Percentiles rank a stretch among this genome's conserved stretches.
These are phyloP conservation scores for Nannochloris sp. DNA, from an alignment of 139 green algal genomes.

Conservation along the genomic window DNA sequence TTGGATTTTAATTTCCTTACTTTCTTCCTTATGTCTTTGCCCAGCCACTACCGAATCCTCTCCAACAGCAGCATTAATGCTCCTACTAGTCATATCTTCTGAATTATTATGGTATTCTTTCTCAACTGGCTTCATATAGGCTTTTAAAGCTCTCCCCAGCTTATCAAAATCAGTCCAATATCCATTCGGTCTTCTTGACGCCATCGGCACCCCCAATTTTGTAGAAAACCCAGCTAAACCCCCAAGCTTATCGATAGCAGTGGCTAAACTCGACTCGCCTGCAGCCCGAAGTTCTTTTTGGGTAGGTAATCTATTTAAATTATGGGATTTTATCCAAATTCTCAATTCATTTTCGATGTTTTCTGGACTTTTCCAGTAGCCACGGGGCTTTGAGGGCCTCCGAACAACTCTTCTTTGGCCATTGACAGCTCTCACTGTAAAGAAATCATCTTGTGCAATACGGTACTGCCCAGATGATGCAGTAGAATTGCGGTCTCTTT, in stretches of 20 bases:
- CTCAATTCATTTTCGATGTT: conserved; percentile 42
- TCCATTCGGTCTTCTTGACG: conserved; percentile 14
- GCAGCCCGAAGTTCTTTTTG: conserved; percentile 20
- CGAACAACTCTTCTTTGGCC: conserved; percentile 7
- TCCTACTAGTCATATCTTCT: neutral
- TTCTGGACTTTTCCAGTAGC: conserved; percentile 32
- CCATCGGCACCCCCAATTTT: conserved; percentile 16
- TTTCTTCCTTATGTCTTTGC: neutral
- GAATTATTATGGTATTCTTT: neutral
- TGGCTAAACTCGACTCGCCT: conserved; percentile 23
- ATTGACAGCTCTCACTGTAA: conserved; percentile 11
- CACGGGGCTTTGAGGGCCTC: neutral
- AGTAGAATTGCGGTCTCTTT: neutral
- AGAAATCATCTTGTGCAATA: neutral
- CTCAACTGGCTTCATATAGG: neutral
- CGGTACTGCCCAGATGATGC: neutral
- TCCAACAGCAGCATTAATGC: neutral
- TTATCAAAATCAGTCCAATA: conserved; percentile 20
- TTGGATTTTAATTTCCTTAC: neutral
- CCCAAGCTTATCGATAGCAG: conserved; percentile 13
- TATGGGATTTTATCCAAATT: conserved; percentile 23
- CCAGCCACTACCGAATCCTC: neutral
- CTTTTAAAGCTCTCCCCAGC: conserved; percentile 10
- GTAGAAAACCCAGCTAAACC: conserved; percentile 16
- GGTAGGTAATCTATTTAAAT: conserved; percentile 20